Evolutionary conservation across 2,329 filamentous ascomycete genomes (phyloP).

Genomic region (Dactylellina cionopaga): DNA sequence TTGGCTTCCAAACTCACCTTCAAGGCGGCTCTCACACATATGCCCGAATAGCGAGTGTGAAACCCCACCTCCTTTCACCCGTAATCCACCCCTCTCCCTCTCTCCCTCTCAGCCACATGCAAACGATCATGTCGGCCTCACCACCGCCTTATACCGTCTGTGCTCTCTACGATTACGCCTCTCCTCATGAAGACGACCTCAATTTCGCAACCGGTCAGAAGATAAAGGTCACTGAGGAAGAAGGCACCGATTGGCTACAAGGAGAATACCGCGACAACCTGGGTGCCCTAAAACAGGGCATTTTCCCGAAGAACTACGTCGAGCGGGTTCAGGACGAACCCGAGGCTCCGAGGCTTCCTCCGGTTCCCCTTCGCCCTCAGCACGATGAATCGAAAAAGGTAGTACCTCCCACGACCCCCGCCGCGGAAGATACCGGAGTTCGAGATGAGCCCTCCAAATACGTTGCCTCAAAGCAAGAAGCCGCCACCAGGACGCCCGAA

Average conservation of each 20-base stretch:
- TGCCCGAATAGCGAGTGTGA: too few relatives aligned
- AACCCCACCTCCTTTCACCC: neutral
- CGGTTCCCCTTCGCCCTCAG: conserved; percentile 54
- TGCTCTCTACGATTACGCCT: conserved; percentile 93
- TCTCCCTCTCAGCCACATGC: neutral
- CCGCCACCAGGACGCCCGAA: neutral
- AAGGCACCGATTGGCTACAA: conserved; percentile 92
- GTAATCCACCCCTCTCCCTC: neutral
- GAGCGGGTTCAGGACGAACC: conserved; percentile 65
- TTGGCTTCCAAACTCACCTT: too few relatives aligned
- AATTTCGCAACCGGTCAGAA: conserved; percentile 85
- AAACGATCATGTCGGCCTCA: conserved; percentile 22
- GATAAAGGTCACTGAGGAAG: conserved; percentile 90
- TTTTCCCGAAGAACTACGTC: conserved; percentile 97
- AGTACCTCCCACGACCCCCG: conserved; percentile 7
- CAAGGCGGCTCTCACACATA: too few relatives aligned
- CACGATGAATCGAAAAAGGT: conserved; percentile 45
- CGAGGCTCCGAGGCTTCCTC: conserved; percentile 42
- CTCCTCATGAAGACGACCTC: conserved; percentile 93
- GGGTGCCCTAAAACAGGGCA: conserved; percentile 81
- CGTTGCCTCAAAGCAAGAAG: neutral
- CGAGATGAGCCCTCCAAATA: conserved; percentile 1
- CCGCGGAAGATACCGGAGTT: conserved; percentile 7
- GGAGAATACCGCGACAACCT: conserved; percentile 82
- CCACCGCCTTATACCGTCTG: conserved; percentile 87